phyloP scores from a whole-genome alignment of 225 moss, liverwort and hornwort genomes.

The Marchantia paleacea region DNA sequence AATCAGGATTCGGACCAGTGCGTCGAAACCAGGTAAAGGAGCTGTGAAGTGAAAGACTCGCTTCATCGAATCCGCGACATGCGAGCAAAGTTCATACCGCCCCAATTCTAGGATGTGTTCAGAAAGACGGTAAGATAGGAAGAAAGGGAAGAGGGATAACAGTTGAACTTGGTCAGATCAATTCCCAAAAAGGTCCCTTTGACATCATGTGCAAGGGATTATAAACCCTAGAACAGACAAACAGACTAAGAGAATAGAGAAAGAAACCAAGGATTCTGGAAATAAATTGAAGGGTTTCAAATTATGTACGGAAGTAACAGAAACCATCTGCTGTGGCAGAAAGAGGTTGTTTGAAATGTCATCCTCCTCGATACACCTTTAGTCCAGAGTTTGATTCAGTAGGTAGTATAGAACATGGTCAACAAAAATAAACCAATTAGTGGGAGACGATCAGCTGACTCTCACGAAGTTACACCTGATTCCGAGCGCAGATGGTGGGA shows the following conservation, averaged over 20 bases:
- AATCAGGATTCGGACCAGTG: neutral
- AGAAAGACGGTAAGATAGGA: too few relatives aligned
- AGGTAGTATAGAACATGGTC: neutral
- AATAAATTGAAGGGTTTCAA: neutral
- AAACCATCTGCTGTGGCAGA: too few relatives aligned
- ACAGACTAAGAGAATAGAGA: slow-evolving; percentile 13
- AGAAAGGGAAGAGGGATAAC: too few relatives aligned
- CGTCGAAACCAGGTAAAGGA: neutral
- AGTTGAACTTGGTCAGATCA: too few relatives aligned
- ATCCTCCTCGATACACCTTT: neutral
- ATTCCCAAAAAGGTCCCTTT: neutral
- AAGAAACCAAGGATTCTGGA: neutral
- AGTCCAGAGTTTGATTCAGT: neutral
- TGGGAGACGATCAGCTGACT: slow-evolving; percentile 18
- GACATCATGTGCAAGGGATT: neutral
- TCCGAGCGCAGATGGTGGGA: slow-evolving; percentile 51
- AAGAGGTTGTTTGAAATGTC: too few relatives aligned
- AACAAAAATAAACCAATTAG: neutral
- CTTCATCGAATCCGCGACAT: neutral
- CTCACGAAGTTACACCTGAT: slow-evolving; percentile 49
- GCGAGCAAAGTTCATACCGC: neutral
- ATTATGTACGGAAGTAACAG: too few relatives aligned
- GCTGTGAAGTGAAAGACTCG: neutral
- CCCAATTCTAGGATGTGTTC: too few relatives aligned
- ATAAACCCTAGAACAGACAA: slow-evolving; percentile 13